Evolutionary conservation across 2,329 filamentous ascomycete genomes (phyloP), one percentile per base, ranked within the genome.

Genomic region (Juglanconis oblonga): DNA sequence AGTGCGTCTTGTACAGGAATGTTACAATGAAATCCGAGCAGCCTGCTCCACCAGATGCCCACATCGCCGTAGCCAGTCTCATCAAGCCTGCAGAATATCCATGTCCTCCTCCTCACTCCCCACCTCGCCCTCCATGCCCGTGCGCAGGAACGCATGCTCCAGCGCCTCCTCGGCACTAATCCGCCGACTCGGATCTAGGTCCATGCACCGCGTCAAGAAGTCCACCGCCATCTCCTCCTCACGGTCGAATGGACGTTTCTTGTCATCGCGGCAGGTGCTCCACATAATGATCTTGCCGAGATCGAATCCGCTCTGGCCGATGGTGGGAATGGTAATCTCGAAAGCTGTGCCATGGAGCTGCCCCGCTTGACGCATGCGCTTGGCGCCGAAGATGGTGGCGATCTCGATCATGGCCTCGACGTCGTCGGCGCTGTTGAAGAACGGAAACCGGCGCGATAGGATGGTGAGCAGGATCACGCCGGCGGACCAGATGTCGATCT

Each of bases 401-500:
- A 99, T 96, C 74, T 99, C 95, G 66, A 99, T 94, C 83, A 97
- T 89, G 55, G 95, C 95, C 71, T 99, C 95, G 52, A 99, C 90
- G 69, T 99, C 95, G 72, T 99, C 95, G n/a, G 92, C 89, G 50
- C 91, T 96, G 76, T 99, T 97, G 81, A 99, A 99, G 76, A 99
- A 99, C 1, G 95, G 95, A 69, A 99, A 99, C 4, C 95, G 87
- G 59, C 90, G 89, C 45, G 91, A 94, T 13, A 99, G 80, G 64
- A 99, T 89, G 0, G 95, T 99, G n/a, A 99, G 81, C 2, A 99
- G 82, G 58, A 99, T 96, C n/a, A 99, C 93, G 47, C 95, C 95
- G 0, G 89, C 93, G 31, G 92, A 97, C 95, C 95, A 99, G 66
- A 99, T 89, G 72, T 99, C 95, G 67, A 99, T 95, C 67, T 94